Evolutionary conservation across 176 grass and related monocot genomes (phyloP), one percentile per base, ranked within the genome.

Genomic region (Chrysopogon serrulatus): DNA sequence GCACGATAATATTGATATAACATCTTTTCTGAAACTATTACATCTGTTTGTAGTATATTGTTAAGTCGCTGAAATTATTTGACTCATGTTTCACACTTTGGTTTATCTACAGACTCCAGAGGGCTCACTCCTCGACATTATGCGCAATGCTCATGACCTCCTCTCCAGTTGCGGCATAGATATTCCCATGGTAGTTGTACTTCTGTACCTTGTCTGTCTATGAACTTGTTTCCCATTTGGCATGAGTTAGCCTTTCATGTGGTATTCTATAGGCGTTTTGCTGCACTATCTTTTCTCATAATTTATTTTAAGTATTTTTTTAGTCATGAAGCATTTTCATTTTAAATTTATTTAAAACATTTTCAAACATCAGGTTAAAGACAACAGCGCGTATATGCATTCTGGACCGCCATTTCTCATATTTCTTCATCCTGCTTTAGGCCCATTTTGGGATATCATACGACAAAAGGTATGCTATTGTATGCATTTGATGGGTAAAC

Each of bases 351-450:
- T 85, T 59, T 47, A 13, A 79, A 56, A 53, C 4, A 45, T 93
- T 90, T 78, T 71, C 44, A 36, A 81, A 84, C 88, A 69, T 59
- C 81, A 98, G 93, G 83, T 98, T 44, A 90, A 98, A 85, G 96
- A 94, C 56, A 96, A 96, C 34, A 87, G 65, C 31, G 84, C 92
- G 16, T 98, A 98, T 76, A 73, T 98, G 73, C 66, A 66, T 88
- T 94, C 86, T 44, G 85, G 63, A 21, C 89, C 90, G 2, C 96
- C 96, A 23, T 98, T 94, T 83, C 89, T 98, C 86, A 92, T 98
- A 85, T 98, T 98, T 86, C 93, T 98, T 84, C 96, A 96, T 90
- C 93, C 93, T 81, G 91, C 91, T 88, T 87, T 98, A 87, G 96
- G 96, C 78, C 96, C 96, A 87, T 87, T 98, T 83, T 98, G 96